These are phyloP conservation scores for Syzygium syzygioides DNA, from an alignment of 441 rosid species.

Conservation along the genomic window DNA sequence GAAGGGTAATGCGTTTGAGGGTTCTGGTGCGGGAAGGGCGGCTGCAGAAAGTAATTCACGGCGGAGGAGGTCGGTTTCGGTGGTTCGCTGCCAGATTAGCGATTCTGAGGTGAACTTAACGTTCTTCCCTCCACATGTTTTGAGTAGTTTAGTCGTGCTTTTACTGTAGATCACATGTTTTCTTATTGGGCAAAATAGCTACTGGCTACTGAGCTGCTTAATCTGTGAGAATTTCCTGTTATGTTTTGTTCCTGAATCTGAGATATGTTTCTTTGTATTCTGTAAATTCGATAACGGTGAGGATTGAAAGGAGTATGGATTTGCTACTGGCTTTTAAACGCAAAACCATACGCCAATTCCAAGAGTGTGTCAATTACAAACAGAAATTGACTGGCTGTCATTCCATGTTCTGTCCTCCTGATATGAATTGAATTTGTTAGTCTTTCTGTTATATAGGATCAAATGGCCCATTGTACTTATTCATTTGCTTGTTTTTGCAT, in stretches of 20 bases:
- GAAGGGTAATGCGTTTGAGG: conserved; percentile 17
- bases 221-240: background rate
- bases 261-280: background rate
- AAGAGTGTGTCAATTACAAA: background rate
- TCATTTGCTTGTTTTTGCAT: conserved; percentile 5
- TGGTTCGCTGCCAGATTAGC: conserved; percentile 51
- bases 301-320: background rate
- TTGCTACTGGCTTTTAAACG: background rate
- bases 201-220: background rate
- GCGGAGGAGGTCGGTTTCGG: conserved; percentile 76
- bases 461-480: background rate
- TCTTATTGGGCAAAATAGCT: background rate
- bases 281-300: background rate
- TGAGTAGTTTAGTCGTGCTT: background rate
- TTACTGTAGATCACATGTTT: background rate
- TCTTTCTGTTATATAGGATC: background rate
- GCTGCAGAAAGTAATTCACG: conserved; percentile 35
- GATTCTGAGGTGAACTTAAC: conserved; percentile 66
- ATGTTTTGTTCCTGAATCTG: background rate
- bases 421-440: background rate
- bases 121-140: background rate
- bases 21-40: conserved; percentile 33
- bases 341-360: background rate
- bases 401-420: background rate
- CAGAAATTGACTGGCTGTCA: background rate